Base-by-base conservation (phyloP, 805 yeast species). In the Torulaspora microellipsoides region DNA sequence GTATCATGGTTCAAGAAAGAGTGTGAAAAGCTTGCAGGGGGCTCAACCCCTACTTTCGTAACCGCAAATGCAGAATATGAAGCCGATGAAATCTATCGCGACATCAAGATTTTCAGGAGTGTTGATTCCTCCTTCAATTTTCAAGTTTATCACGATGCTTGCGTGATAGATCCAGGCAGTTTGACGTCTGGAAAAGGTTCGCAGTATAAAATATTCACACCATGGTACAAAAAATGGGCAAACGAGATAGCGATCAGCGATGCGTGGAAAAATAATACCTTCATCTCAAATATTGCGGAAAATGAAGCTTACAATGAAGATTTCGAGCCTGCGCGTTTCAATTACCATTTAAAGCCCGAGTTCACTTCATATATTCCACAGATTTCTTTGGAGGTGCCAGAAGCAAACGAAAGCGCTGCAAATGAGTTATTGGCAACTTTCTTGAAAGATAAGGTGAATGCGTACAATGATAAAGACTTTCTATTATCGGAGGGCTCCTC, bases 211-310 rank as follows among this genome's bases (percentile, higher is more conserved):
- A 72, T 72, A 9, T 74, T 73, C 47, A 64, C 76, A 3, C 78
- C 78, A 0, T 74, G 77, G 76, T 71, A 63, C 48, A 69, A 62
- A 43, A 64, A 69, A 27, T 74, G 78, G 78, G 42, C 38, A 5
- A 25, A 8, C n/a, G 38, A 38, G 15, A 34, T 35, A 4, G 34
- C 35, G 20, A 20, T 14, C n/a, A 39, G 27, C 14, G 27, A 38
- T 23, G 27, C 34, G 14, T 11, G 12, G 23, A 14, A 15, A 12
- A n/a, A 40, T 7, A 25, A 30, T 7, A 8, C 38, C 2, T 38
- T 37, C 13, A 20, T 43, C 8, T 11, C 5, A 15, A 40, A 28
- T 11, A n/a, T 27, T 6, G 14, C 35, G 15, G 40, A 38, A 12
- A 28, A 36, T 15, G 27, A 33, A 8, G 36, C 46, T 4, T 29